Conservation (phyloP, 225 moss, liverwort and hornwort genomes). For the Bryoerythrophyllum caledonicum region DNA sequence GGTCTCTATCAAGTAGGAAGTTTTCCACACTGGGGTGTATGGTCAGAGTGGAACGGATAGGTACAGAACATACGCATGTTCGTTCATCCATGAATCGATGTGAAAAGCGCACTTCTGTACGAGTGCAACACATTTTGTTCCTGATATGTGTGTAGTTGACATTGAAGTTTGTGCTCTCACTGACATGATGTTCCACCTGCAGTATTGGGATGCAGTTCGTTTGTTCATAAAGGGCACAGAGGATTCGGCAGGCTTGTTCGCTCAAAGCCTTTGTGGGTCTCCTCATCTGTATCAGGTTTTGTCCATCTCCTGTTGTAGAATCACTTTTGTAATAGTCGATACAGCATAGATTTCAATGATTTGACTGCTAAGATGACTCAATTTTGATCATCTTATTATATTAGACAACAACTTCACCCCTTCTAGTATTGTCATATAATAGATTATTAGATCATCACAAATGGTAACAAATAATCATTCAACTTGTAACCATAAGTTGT, state of each 20-base stretch:
- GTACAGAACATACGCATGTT: slow-evolving; percentile 26
- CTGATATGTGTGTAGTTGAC: slow-evolving; percentile 2
- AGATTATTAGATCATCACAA: slow-evolving; percentile 9
- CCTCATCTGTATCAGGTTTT: slow-evolving; percentile 72
- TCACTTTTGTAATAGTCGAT: background rate
- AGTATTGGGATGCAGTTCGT: slow-evolving; percentile 75
- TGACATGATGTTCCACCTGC: slow-evolving; percentile 26
- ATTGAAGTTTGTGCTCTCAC: slow-evolving; percentile 4
- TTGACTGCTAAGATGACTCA: background rate
- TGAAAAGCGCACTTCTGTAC: slow-evolving; percentile 22
- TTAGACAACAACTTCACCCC: background rate
- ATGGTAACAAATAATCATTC: background rate
- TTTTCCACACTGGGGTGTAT: slow-evolving; percentile 86
- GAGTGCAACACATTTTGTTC: background rate
- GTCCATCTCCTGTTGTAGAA: slow-evolving; percentile 9
- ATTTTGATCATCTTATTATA: background rate
- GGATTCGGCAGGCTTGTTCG: slow-evolving; percentile 62
- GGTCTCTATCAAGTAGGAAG: slow-evolving; percentile 83
- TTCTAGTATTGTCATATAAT: background rate
- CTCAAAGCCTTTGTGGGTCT: slow-evolving; percentile 75
- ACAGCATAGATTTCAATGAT: background rate
- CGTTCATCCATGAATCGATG: slow-evolving; percentile 20
- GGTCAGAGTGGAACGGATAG: slow-evolving; percentile 90
- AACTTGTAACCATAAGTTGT: background rate
- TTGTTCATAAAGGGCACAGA: slow-evolving; percentile 74